A percentile compares a stretch with the other conserved stretches of the same genome.
Evolutionary conservation across 441 rosid species (phyloP).

Genomic region (Pelargonium exstipulatum): DNA sequence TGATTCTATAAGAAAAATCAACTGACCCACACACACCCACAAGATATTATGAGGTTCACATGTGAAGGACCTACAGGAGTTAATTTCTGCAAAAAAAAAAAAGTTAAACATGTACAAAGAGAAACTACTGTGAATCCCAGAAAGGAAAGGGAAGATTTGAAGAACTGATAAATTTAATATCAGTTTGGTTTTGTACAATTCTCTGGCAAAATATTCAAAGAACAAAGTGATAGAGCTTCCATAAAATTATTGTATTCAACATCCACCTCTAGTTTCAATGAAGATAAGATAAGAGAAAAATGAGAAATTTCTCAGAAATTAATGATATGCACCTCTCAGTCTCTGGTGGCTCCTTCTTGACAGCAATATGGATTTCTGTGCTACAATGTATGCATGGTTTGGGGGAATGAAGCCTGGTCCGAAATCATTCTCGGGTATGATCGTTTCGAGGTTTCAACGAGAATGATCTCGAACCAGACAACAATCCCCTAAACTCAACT

Average conservation of each 20-base stretch:
- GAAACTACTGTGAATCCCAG: slow-evolving; percentile 18
- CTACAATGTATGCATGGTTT: slow-evolving; percentile 21
- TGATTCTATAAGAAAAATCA: background rate
- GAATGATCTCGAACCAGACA: slow-evolving; percentile 57
- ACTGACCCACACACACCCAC: slow-evolving; percentile 23
- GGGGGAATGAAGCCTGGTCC: slow-evolving; percentile 64
- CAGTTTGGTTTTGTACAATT: background rate
- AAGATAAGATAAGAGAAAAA: too few relatives aligned
- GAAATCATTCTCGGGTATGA: slow-evolving; percentile 31
- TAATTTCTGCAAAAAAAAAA: slow-evolving; percentile 25
- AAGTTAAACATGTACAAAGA: slow-evolving; percentile 18
- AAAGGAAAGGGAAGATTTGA: background rate
- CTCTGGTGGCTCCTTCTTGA: too few relatives aligned
- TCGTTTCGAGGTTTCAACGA: background rate
- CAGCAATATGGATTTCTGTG: background rate
- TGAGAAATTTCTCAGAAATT: too few relatives aligned
- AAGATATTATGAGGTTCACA: slow-evolving; percentile 31
- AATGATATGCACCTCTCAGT: too few relatives aligned
- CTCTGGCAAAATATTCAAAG: background rate
- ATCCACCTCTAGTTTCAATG: too few relatives aligned
- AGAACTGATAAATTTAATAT: background rate
- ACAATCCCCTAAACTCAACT: slow-evolving; percentile 45
- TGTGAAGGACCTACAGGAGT: slow-evolving; percentile 29
- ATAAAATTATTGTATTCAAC: too few relatives aligned
- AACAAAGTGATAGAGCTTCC: background rate